Evolutionary conservation across 2,329 filamentous ascomycete genomes (phyloP), one percentile per base, ranked within the genome.

Genomic region (Lasiodiplodia sp.): DNA sequence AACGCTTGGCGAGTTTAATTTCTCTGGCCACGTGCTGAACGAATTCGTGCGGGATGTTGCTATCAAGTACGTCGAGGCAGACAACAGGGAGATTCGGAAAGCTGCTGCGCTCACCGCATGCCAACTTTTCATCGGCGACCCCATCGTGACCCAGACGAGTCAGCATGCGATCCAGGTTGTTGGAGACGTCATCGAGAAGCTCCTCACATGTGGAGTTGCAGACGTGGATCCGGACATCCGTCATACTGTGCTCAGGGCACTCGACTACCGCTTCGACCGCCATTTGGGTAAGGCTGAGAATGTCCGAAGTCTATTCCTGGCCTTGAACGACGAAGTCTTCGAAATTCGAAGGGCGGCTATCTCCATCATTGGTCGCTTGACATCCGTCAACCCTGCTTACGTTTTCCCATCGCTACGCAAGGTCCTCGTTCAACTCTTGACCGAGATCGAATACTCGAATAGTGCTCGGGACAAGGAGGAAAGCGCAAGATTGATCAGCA

Each of bases 41-140:
- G 96, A 99, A 78, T 99, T 99, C 73, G 96, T 99, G 34, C 92
- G 96, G 28, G 96, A 99, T 77, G 96, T 99, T 62, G 96, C 96
- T 4, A 96, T 99, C 76, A 96, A 95, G 78, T 99, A 97, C 74
- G 95, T 99, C 52, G 95, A 99, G 73, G 96, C 97, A 71, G 95
- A 98, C 73, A 96, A 97, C 74, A 87, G 93, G 0, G 92, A 96
- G 72, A 97, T 97, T 63, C 90, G 96, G 69, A 95, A 97, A 80
- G 96, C 96, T 18, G 95, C 96, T 2, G 94, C 96, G 18, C 85
- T 99, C 70, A 99, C 96, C 5, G 98, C 96, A 81, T 99, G 96
- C 77, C 96, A 99, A 79, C 88, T 99, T 56, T 98, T 98, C 76
- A 92, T 98, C 56, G 91, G 93, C 73, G 96, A 99, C 77, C 96